Conservation (phyloP, 495 filamentous ascomycete species). For the Pyrenula aspistea region DNA sequence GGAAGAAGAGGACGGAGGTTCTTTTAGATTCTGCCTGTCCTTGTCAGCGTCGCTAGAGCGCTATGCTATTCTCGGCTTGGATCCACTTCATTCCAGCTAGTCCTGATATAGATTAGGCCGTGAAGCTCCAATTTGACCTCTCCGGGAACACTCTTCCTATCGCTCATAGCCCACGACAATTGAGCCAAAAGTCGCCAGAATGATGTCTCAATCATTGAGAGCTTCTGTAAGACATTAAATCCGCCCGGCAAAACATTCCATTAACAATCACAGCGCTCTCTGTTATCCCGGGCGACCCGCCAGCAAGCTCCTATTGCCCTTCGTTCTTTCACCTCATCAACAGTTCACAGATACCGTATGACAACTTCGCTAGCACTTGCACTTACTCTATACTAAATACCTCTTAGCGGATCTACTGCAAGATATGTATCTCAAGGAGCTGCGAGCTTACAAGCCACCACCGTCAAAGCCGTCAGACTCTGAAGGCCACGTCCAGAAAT, state of each 20-base stretch:
- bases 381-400: conserved; percentile 4
- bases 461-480: conserved; percentile 74
- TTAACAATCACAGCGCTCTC: conserved; percentile 54
- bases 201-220: conserved; percentile 57
- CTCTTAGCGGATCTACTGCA: conserved; percentile 94
- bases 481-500: conserved; percentile 85
- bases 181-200: conserved; percentile 25
- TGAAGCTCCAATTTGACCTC: neutral
- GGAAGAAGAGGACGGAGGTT: conserved; percentile 1
- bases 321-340: conserved; percentile 74
- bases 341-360: conserved; percentile 62
- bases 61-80: too few species aligned
- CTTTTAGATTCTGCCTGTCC: conserved; percentile 1
- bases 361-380: too few species aligned
- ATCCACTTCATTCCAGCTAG: too few species aligned
- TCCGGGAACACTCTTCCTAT: neutral
- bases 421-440: conserved; percentile 90
- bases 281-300: conserved; percentile 65
- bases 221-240: conserved; percentile 59
- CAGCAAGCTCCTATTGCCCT: conserved; percentile 54
- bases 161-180: too few species aligned
- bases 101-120: neutral
- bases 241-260: too few species aligned
- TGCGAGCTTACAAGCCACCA: conserved; percentile 82
- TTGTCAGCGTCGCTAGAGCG: too few species aligned